Evolutionary conservation across 1,284 basidiomycete genomes (phyloP).

Genomic region (Omphalotus olearius): DNA sequence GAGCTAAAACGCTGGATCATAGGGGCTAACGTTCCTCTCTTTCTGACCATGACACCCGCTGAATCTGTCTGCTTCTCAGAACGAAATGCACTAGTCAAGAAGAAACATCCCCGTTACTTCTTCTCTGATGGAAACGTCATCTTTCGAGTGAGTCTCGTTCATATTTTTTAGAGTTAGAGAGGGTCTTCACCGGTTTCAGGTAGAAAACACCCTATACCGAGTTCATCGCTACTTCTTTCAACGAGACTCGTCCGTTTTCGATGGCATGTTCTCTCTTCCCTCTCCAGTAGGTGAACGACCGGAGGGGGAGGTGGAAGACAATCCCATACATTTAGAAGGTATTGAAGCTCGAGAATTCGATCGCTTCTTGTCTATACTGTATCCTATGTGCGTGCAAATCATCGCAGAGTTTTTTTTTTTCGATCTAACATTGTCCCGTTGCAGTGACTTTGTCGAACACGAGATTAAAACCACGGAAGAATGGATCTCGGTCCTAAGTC

Average conservation of each 20-base stretch:
- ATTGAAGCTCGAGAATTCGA: constrained; percentile 17
- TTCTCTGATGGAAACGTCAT: constrained; percentile 23
- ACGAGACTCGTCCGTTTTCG: constrained; percentile 21
- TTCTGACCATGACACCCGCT: too few species aligned
- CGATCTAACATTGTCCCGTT: not conserved
- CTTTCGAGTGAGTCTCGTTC: constrained; percentile 19
- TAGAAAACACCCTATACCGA: constrained; percentile 20
- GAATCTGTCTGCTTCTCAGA: not conserved
- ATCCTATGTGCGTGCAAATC: constrained; percentile 12
- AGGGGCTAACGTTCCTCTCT: too few species aligned
- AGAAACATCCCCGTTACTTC: constrained; percentile 20
- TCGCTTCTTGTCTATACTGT: constrained; percentile 14
- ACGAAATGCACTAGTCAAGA: not conserved
- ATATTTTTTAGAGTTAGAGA: not conserved
- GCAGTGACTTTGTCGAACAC: constrained; percentile 7
- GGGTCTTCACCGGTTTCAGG: constrained; percentile 9
- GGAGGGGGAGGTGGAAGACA: constrained; percentile 21
- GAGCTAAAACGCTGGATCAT: not conserved
- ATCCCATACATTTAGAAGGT: constrained; percentile 21
- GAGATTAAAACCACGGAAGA: constrained; percentile 24
- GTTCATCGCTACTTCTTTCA: constrained; percentile 22
- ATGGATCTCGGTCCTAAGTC: constrained; percentile 29
- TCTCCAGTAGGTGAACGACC: constrained; percentile 13
- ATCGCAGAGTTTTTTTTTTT: not conserved
- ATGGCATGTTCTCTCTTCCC: constrained; percentile 23